Conservation (phyloP, 495 filamentous ascomycete genomes). For the Tuber umbilicatum region DNA sequence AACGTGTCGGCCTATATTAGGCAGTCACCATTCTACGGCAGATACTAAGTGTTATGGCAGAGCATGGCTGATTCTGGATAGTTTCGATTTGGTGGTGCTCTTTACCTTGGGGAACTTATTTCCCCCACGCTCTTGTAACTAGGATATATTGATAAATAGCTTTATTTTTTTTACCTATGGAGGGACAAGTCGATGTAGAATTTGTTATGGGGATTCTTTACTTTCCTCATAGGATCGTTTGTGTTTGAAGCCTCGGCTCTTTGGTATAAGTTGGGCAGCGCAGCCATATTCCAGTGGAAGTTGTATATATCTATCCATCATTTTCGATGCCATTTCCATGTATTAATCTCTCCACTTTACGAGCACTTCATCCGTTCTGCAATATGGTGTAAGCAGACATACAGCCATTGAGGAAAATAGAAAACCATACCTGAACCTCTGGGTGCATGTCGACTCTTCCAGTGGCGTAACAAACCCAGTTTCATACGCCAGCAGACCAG, state of each 20-base stretch:
- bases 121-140: neutral
- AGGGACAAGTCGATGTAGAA: neutral
- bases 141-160: neutral
- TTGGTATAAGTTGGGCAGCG: neutral
- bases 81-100: neutral
- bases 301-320: neutral
- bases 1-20: constrained; percentile 44
- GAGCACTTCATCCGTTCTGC: constrained; percentile 80
- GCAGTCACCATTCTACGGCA: constrained; percentile 14
- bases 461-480: constrained; percentile 69
- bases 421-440: constrained; percentile 58
- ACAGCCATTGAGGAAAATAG: neutral
- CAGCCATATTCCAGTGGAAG: neutral
- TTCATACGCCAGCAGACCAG: constrained; percentile 74
- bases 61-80: neutral
- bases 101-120: neutral
- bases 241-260: neutral
- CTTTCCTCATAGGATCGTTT: neutral
- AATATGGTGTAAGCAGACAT: constrained; percentile 10
- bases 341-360: constrained; percentile 79
- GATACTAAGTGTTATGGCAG: neutral
- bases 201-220: neutral
- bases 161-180: neutral
- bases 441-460: constrained; percentile 81
- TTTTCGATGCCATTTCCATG: neutral